Base-by-base conservation (phyloP, 306 rosid species). In the Dryas drummondii region DNA sequence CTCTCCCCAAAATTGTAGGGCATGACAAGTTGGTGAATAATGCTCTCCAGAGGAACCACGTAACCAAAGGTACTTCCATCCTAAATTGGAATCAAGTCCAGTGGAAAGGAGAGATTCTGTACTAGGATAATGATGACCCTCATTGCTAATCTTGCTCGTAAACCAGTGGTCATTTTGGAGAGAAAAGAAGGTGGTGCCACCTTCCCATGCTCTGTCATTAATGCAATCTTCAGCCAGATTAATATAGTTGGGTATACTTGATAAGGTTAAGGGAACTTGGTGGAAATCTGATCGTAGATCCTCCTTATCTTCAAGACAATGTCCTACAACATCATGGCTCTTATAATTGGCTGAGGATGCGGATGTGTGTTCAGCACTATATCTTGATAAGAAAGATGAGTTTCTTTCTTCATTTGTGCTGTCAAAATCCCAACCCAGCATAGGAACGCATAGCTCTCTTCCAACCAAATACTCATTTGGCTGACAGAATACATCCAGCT, bases 341-440 rank as follows among this genome's bases (percentile, higher is more conserved):
- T 70, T 79, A 79, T 55, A 81, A 60, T 79, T 77, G 59, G 81
- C 58, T 63, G 82, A 72, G 48, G 79, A 80, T 48, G 75, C 68
- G 19, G 78, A 73, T 42, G 15, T 2, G 42, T 13, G 56, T 59
- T 65, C 64, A 86, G 65, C 65, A 80, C 80, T 69, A 69, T 51
- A 68, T 64, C 57, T 60, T 45, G 77, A 71, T 56, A 82, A 81
- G 71, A 66, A 44, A 19, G 86, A 76, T 2, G 47, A 61, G 65
- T 41, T 67, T 69, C 72, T 84, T 73, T 75, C 84, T 41, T 70
- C 80, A 46, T 54, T 40, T 12, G 22, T 51, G 49, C 71, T 32
- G 72, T 78, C 84, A 45, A 59, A 78, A 56, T 81, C 84, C 73
- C 82, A 88, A 26, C 79, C 93, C 42, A 88, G 79, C 48, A 82